Percentiles rank a stretch among this genome's conserved stretches.
These are phyloP conservation scores for Sorghum bicolor DNA, from an alignment of 176 grass and related monocot species.

Conservation along the genomic window Sorghum_bicolor_NCBIv3 NC_012873.2:67361501-67362000, in stretches of 20 bases:
- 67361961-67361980: not conserved
- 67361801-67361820: conserved; percentile 14
- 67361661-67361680: conserved; percentile 57
- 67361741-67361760: not conserved
- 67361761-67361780: not conserved
- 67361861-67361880: conserved; percentile 46
- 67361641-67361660: not conserved
- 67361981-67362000: not conserved
- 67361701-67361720: not conserved
- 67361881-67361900: conserved; percentile 53
- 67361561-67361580: not conserved
- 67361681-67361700: conserved; percentile 30
- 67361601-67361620: not conserved
- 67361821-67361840: conserved; percentile 4
- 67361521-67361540: conserved; percentile 25
- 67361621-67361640: not conserved
- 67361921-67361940: not conserved
- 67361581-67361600: not conserved
- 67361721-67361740: not conserved
- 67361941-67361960: not conserved
- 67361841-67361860: conserved; percentile 2
- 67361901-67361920: not conserved
- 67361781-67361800: conserved; percentile 12
- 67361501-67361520: not conserved
- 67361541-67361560: conserved; percentile 48